Evolutionary conservation across 2,329 filamentous ascomycete genomes (phyloP), one percentile per base, ranked within the genome.

Genomic region (Colletotrichum sp.): DNA sequence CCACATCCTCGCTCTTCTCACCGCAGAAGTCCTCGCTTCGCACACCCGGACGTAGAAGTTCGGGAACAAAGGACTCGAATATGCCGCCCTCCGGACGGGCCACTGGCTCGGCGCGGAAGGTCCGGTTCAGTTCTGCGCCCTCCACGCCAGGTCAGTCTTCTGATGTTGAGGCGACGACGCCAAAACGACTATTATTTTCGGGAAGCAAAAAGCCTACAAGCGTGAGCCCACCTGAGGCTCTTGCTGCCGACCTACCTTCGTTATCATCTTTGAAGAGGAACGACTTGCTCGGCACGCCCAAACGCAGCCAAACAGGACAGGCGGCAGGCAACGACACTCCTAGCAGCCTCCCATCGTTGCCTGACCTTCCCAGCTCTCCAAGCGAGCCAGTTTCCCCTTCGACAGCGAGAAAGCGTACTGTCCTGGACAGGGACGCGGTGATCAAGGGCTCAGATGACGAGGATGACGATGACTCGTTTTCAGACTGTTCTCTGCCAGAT

Each of bases 381-480:
- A 77, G 79, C 24, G 78, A 78, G 52, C 77, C 81, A 6, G 71
- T 77, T 6, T 80, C 81, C n/a, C 79, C 81, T 7, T 80, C 81
- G 26, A 82, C 82, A 26, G 28, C 44, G 12, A 76, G 59, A 32
- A 73, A 76, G 49, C 74, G 74, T 9, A n/a, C 64, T 12, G 28
- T 6, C 32, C 78, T 85, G 65, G 85, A 88, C 75, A 86, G 91
- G 82, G 87, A 91, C 79, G 84, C 91, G 15, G 86, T 93, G 71
- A 94, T 96, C 55, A 89, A 89, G 62, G 93, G 91, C 70, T 96
- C 95, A 0, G 95, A 96, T 80, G 93, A 94, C 12, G 93, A 94
- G n/a, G 90, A 90, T 21, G 89, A 93, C 78, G 90, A 88, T 5
- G 59, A 32, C 49, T 79, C 78, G 49, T 82, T 80, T 21, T 92